Base-by-base conservation (phyloP, 2,329 filamentous ascomycete species). In the Nemania abortiva region DNA sequence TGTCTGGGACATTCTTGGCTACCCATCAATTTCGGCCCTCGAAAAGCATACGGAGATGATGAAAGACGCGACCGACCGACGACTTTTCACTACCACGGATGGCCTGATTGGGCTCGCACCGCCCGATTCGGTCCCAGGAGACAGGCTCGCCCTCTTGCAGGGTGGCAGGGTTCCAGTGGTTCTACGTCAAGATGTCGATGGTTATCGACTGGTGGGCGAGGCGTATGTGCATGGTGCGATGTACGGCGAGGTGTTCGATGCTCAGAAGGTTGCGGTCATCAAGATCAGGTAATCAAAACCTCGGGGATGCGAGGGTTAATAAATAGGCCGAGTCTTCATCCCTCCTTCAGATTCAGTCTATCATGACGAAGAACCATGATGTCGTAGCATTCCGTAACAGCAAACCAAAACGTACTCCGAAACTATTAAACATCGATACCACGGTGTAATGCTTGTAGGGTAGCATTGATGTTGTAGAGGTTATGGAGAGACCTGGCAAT, bases 41-140 rank as follows among this genome's bases (percentile, higher is more conserved):
- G 56, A 56, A 45, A 66, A 34, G 13, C 55, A 66, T 50, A 18
- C 22, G 47, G 63, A 66, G 7, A 56, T 55, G 63, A 49, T 20
- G 37, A 66, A 55, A 61, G 63, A 55, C 37, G 55, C 50, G 37
- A 61, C 50, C 56, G 55, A 66, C 5, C 63, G 63, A 39, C 47
- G 55, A 31, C 63, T 55, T 61, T 61, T 49, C 63, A 61, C 34
- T n/a, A 61, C 63, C 47, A 61, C 37, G 18, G 24, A 66, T 47
- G 34, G 63, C 63, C 56, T 66, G 50, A 27, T 66, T 54, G 63
- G 63, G 55, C 63, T 66, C n/a, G 63, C 57, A 60, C 63, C 63
- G 34, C 63, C 63, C 29, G 39, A 55, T 61, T 66, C 63, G 42
- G 57, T 49, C 63, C 56, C 49, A 37, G 63, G 63, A 55, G 63